Conservation (phyloP, 495 filamentous ascomycete genomes). For the Penicillium atrosanguineum region DNA sequence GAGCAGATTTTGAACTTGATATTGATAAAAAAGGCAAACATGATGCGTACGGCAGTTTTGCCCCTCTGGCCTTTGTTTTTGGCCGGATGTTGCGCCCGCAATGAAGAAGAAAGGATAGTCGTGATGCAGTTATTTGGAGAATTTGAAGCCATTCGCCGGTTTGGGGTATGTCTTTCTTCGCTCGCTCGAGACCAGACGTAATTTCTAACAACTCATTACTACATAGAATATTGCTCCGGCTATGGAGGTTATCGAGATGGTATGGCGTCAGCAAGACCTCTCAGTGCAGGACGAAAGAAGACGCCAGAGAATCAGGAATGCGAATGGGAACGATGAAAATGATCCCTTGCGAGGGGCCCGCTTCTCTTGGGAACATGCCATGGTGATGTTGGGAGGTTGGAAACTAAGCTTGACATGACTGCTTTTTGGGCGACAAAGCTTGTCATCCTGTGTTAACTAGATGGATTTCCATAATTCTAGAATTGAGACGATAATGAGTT, state of each 20-base stretch:
- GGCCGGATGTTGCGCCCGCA: conserved; percentile 22
- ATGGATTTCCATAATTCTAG: neutral
- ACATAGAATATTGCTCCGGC: conserved; percentile 32
- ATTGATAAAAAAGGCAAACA: conserved; percentile 13
- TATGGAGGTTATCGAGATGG: conserved; percentile 28
- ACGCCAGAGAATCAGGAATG: conserved; percentile 3
- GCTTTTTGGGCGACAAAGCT: no score
- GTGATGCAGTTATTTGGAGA: conserved; percentile 23
- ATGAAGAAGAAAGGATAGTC: conserved; percentile 18
- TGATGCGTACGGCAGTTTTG: conserved; percentile 23
- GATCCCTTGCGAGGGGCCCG: conserved; percentile 13
- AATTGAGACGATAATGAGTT: neutral
- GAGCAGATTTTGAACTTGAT: conserved; percentile 12
- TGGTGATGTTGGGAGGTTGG: conserved; percentile 29
- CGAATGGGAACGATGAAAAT: neutral
- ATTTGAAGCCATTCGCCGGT: conserved; percentile 8
- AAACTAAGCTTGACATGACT: conserved; percentile 26
- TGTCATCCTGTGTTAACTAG: neutral
- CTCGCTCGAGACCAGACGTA: neutral
- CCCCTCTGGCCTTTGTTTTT: conserved; percentile 28
- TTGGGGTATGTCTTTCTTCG: conserved; percentile 5
- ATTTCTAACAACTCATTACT: no score
- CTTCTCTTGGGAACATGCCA: conserved; percentile 30
- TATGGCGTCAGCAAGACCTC: conserved; percentile 23
- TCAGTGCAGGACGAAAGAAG: conserved; percentile 24